Evolutionary conservation across 495 filamentous ascomycete species (phyloP).

Genomic region (Annulohypoxylon bovei): DNA sequence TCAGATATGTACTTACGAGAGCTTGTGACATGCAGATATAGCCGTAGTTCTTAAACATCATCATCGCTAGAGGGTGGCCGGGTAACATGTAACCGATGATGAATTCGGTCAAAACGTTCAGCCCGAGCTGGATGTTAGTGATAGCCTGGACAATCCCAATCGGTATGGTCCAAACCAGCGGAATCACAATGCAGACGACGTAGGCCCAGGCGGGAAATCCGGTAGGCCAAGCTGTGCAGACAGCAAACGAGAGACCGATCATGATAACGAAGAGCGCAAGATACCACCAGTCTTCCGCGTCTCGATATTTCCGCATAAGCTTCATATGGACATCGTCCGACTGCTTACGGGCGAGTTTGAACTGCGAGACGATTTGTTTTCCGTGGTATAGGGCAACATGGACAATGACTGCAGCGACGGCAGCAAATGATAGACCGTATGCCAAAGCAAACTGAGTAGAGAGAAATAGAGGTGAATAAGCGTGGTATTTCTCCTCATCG

Average conservation of each 20-base stretch:
- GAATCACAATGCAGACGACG: constrained; percentile 66
- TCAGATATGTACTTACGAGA: constrained; percentile 39
- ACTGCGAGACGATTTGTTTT: constrained; percentile 64
- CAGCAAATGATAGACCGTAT: constrained; percentile 76
- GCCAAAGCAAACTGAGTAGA: constrained; percentile 69
- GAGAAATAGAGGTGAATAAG: constrained; percentile 70
- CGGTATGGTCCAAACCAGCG: constrained; percentile 63
- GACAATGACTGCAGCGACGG: constrained; percentile 71
- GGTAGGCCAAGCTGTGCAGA: constrained; percentile 71
- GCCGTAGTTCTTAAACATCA: constrained; percentile 79
- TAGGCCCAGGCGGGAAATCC: constrained; percentile 73
- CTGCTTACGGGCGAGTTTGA: constrained; percentile 61
- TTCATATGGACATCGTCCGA: constrained; percentile 74
- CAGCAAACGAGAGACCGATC: constrained; percentile 57
- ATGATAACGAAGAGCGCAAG: constrained; percentile 54
- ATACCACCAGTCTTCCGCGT: constrained; percentile 68
- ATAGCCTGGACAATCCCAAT: constrained; percentile 70
- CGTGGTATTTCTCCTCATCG: constrained; percentile 61
- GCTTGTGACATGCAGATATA: constrained; percentile 71
- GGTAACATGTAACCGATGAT: constrained; percentile 75
- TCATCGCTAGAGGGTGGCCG: constrained; percentile 72
- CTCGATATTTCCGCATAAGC: constrained; percentile 67
- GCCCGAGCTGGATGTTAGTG: constrained; percentile 72
- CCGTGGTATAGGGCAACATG: constrained; percentile 70
- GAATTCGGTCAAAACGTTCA: constrained; percentile 76